Base-by-base conservation (phyloP, 2,329 filamentous ascomycete species). In the Niveomyces coronatus region DNA sequence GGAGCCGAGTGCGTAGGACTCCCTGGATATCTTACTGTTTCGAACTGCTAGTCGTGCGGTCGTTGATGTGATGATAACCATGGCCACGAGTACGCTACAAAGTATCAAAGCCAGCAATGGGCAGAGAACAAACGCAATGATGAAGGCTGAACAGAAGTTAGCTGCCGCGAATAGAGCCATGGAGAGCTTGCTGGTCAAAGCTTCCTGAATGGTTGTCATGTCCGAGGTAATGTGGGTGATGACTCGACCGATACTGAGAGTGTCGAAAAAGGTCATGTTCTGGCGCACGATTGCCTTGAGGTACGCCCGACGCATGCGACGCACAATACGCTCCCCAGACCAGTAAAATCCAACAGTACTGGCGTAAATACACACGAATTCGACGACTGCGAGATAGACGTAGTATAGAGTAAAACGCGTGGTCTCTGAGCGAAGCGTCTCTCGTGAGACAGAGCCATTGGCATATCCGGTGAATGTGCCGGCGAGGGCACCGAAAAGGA, bases 71-170 rank as follows among this genome's bases (percentile, higher is more conserved):
- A 77, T 64, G 8, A 79, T 40, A 10, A 81, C 62, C 32, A 93
- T 74, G 3, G 83, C 80, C 22, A 87, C 65, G 45, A 93, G 74
- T 1, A 79, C 82, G 0, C 80, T 86, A 14, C 74, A 69, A 28
- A 89, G 70, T 48, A 94, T 91, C 35, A 91, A 61, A 0, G 86
- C 85, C 43, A 94, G 65, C 57, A 85, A 89, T 81, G 85, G 91
- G 57, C 79, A 86, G 51, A 82, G 80, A 56, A 86, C 61, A 54
- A 87, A 94, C 7, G 79, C 83, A 45, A 94, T 85, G 38, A 91
- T 66, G 45, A 88, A 88, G 6, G 84, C 83, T 0, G 85, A 76
- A 36, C 87, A 61, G 53, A 93, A 93, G 4, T 82, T 85, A 1
- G 83, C 72, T 2, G 82, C 36, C 3, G 79, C 79, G 6, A 73